phyloP scores from a whole-genome alignment of 2,329 filamentous ascomycete genomes.

The Sarocladium strictum region DNA sequence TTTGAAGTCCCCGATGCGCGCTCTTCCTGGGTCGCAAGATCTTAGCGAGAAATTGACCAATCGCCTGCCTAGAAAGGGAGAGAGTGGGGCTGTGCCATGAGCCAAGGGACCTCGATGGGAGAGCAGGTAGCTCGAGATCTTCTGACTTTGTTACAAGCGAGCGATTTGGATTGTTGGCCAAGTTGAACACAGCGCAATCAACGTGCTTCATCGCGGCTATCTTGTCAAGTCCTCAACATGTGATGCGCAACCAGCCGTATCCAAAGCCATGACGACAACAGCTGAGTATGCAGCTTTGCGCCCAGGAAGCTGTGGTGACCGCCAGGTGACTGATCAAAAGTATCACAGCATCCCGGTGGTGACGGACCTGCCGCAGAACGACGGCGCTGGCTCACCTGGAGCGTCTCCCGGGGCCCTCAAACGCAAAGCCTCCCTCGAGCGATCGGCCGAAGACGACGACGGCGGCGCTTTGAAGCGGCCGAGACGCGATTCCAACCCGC shows the following conservation, averaged over 20 bases:
- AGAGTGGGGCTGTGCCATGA: neutral
- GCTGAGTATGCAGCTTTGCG: conserved; percentile 15
- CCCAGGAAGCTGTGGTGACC: neutral
- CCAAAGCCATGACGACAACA: conserved; percentile 16
- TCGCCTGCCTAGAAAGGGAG: too few relatives aligned
- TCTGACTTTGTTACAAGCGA: neutral
- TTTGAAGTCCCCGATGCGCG: neutral
- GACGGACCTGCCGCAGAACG: conserved; percentile 7
- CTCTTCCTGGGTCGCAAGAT: too few relatives aligned
- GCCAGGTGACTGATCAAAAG: neutral
- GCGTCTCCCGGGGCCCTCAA: conserved; percentile 11
- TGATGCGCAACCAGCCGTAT: neutral
- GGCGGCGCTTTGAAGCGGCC: conserved; percentile 7
- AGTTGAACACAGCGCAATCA: neutral
- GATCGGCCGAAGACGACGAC: conserved; percentile 14
- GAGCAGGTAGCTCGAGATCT: neutral
- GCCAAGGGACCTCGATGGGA: neutral
- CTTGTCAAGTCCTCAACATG: neutral
- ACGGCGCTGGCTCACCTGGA: neutral
- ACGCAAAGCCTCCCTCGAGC: conserved; percentile 14
- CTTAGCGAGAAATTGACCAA: neutral
- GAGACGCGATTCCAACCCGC: conserved; percentile 12
- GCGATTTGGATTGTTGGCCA: neutral
- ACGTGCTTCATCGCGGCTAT: neutral
- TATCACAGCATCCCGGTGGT: neutral